Conservation (phyloP, 257 asterid genomes). For the Anisodus acutangulus region DNA sequence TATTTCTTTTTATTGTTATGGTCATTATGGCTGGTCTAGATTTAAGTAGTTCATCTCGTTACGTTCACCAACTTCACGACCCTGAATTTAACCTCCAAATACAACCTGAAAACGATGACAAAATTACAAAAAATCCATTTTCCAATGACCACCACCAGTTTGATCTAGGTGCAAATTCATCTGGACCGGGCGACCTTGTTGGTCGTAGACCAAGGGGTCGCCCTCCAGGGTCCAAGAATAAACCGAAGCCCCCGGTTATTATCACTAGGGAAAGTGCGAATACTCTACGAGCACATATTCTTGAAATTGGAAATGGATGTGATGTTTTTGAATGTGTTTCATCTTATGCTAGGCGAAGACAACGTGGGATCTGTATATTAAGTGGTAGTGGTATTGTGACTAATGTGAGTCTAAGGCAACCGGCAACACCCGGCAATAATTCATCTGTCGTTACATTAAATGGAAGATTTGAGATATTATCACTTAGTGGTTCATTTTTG, state of each 20-base stretch:
- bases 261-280: constrained; percentile 65
- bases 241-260: constrained; percentile 59
- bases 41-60: constrained; percentile 70
- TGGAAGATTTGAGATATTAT: constrained; percentile 60
- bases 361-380: constrained; percentile 66
- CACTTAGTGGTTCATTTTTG: constrained; percentile 54
- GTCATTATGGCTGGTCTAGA: constrained; percentile 77
- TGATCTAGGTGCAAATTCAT: constrained; percentile 34
- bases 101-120: constrained; percentile 49
- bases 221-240: constrained; percentile 63
- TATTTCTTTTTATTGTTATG: constrained; percentile 27
- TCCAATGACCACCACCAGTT: constrained; percentile 40
- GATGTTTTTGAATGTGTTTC: constrained; percentile 59
- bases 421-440: constrained; percentile 41
- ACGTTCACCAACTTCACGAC: constrained; percentile 58
- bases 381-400: constrained; percentile 61
- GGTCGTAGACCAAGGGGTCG: constrained; percentile 63
- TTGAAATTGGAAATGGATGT: constrained; percentile 51
- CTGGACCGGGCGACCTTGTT: constrained; percentile 48
- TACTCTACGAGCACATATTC: constrained; percentile 59
- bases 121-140: constrained; percentile 40
- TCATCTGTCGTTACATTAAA: constrained; percentile 51
- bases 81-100: constrained; percentile 61
- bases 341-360: constrained; percentile 53
- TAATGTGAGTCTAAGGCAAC: constrained; percentile 56